Evolutionary conservation across 257 asterid genomes (phyloP).

Genomic region (Solanum arcanum): DNA sequence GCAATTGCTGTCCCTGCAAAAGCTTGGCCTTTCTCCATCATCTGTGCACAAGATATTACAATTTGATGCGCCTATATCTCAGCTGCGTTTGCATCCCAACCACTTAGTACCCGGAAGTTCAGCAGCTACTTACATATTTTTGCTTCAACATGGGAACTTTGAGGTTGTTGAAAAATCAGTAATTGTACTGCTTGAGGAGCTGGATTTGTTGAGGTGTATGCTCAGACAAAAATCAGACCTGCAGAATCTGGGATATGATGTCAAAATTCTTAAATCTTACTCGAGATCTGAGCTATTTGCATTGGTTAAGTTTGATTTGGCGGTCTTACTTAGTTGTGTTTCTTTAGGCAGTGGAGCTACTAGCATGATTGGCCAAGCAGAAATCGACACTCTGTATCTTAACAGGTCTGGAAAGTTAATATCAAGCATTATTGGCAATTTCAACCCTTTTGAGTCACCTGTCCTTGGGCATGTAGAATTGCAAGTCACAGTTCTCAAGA

Average conservation of each 20-base stretch:
- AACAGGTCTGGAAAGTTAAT: conserved; percentile 57
- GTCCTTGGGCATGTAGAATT: conserved; percentile 42
- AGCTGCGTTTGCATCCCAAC: conserved; percentile 90
- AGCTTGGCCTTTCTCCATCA: conserved; percentile 75
- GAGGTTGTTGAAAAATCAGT: conserved; percentile 68
- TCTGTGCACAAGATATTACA: conserved; percentile 59
- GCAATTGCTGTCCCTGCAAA: conserved; percentile 87
- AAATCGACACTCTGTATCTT: conserved; percentile 30
- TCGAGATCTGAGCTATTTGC: conserved; percentile 55
- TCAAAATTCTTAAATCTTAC: conserved; percentile 27
- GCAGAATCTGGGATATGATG: conserved; percentile 20
- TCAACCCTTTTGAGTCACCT: conserved; percentile 56
- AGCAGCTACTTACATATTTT: conserved; percentile 81
- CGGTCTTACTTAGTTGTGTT: conserved; percentile 64
- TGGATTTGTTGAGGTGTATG: conserved; percentile 43
- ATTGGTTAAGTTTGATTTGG: conserved; percentile 62
- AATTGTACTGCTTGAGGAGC: conserved; percentile 60
- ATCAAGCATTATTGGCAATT: conserved; percentile 29
- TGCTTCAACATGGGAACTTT: conserved; percentile 71
- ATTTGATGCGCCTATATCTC: conserved; percentile 68
- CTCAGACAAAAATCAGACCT: conserved; percentile 25
- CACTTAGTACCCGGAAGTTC: conserved; percentile 84
- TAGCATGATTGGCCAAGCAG: conserved; percentile 33
- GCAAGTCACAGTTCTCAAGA: conserved; percentile 61
- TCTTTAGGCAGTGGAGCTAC: conserved; percentile 29